These are phyloP conservation scores for Cordyceps pruinosa DNA, from an alignment of 2,329 filamentous ascomycete species.

Conservation along the genomic window DNA sequence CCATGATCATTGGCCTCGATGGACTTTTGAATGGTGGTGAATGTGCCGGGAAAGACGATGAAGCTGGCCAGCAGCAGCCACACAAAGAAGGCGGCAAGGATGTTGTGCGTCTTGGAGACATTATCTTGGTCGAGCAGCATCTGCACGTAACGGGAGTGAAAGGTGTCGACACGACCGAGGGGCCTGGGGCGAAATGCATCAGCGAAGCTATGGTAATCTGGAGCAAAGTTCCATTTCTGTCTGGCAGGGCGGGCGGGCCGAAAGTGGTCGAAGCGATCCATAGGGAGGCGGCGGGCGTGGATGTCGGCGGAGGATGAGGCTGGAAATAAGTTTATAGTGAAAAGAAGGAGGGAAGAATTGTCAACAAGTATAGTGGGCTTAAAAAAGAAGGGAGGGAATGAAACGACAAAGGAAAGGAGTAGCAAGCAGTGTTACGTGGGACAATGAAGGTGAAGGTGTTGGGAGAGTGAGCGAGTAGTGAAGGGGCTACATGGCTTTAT, in stretches of 20 bases:
- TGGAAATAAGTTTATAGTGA: background rate
- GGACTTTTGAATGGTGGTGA: conserved; percentile 32
- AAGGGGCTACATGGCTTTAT: background rate
- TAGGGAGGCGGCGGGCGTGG: background rate
- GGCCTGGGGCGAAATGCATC: conserved; percentile 11
- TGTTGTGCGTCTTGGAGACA: conserved; percentile 40
- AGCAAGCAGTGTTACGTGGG: background rate
- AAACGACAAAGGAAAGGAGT: conserved; percentile 11
- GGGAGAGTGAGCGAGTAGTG: background rate
- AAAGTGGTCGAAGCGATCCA: background rate
- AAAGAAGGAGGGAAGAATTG: background rate
- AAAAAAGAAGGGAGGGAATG: background rate
- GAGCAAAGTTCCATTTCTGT: conserved; percentile 7
- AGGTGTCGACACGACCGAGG: conserved; percentile 18
- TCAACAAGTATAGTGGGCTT: background rate
- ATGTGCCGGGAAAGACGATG: conserved; percentile 45
- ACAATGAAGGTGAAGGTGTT: background rate
- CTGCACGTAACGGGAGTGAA: conserved; percentile 33
- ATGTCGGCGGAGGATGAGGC: too few species aligned
- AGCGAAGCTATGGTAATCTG: background rate
- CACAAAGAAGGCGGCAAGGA: conserved; percentile 31
- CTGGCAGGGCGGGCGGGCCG: background rate
- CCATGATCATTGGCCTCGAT: conserved; percentile 18
- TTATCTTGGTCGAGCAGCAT: conserved; percentile 42
- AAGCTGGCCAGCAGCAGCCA: conserved; percentile 48